Evolutionary conservation across 2,329 filamentous ascomycete species (phyloP).

Genomic region (Chrysoporthe puriensis): DNA sequence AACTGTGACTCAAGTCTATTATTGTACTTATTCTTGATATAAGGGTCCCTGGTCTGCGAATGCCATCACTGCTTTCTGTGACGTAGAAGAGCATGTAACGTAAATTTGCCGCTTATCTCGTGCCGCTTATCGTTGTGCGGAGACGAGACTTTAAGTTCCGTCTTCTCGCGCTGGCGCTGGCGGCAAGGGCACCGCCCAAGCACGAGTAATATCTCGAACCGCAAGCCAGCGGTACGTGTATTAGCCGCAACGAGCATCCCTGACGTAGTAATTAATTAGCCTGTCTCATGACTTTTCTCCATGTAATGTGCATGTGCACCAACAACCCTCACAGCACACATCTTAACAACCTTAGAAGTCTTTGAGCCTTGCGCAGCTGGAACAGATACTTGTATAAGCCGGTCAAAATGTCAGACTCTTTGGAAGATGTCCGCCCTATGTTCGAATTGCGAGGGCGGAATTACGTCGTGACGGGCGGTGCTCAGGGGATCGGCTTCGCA

Average conservation of each 20-base stretch:
- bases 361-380: not conserved
- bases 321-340: not conserved
- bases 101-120: not conserved
- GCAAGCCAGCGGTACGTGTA: too few relatives aligned
- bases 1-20: not conserved
- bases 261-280: too few relatives aligned
- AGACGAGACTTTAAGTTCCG: not conserved
- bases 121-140: not conserved
- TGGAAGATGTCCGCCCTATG: constrained; percentile 36
- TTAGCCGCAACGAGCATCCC: too few relatives aligned
- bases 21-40: not conserved
- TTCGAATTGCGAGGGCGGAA: constrained; percentile 42
- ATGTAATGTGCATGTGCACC: too few relatives aligned
- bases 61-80: not conserved
- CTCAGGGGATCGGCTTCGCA: constrained; percentile 45
- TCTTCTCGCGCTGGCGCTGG: not conserved
- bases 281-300: too few relatives aligned
- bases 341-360: not conserved
- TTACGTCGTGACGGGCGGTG: constrained; percentile 45
- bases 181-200: not conserved
- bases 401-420: constrained; percentile 23
- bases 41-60: not conserved
- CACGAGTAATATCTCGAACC: too few relatives aligned
- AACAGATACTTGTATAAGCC: not conserved
- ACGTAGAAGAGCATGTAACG: too few relatives aligned